A percentile compares a stretch with the other conserved stretches of the same genome.
These are phyloP conservation scores for Aspergillus fumigatus DNA, from an alignment of 2,329 filamentous ascomycete genomes.

Conservation along the genomic window DNA sequence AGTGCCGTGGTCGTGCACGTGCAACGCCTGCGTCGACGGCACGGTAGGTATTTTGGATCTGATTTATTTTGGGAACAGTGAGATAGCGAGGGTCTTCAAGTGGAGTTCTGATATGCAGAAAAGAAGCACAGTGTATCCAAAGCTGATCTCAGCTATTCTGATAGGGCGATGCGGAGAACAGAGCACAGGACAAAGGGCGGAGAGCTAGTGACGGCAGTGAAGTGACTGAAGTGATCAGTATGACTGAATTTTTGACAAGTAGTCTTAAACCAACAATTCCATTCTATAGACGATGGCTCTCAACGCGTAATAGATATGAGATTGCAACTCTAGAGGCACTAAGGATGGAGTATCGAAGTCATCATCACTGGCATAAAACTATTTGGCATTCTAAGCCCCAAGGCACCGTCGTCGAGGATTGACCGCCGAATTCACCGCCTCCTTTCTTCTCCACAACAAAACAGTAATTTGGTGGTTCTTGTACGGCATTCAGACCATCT, in stretches of 20 bases:
- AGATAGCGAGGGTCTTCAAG: not conserved
- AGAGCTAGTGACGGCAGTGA: not conserved
- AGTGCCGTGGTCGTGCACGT: conserved; percentile 1
- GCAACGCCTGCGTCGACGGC: not conserved
- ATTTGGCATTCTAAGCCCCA: not conserved
- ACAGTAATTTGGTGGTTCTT: not conserved
- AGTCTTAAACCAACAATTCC: not conserved
- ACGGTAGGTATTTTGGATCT: not conserved
- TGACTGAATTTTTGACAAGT: not conserved
- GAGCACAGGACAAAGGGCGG: not conserved
- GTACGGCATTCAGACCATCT: not conserved
- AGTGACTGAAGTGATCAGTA: not conserved
- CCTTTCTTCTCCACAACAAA: not conserved
- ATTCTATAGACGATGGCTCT: not conserved
- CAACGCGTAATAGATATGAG: not conserved
- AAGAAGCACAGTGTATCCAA: not conserved
- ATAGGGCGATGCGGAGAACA: not conserved
- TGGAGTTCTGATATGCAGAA: not conserved
- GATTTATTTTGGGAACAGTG: not conserved
- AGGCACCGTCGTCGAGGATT: not conserved
- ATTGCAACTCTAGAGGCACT: not conserved
- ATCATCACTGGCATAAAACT: not conserved
- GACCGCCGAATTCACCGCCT: not conserved
- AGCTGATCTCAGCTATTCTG: not conserved
- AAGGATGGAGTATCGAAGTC: not conserved